These are phyloP conservation scores for Diaporthe australafricana DNA, from an alignment of 2,329 filamentous ascomycete species.

Conservation along the genomic window DNA sequence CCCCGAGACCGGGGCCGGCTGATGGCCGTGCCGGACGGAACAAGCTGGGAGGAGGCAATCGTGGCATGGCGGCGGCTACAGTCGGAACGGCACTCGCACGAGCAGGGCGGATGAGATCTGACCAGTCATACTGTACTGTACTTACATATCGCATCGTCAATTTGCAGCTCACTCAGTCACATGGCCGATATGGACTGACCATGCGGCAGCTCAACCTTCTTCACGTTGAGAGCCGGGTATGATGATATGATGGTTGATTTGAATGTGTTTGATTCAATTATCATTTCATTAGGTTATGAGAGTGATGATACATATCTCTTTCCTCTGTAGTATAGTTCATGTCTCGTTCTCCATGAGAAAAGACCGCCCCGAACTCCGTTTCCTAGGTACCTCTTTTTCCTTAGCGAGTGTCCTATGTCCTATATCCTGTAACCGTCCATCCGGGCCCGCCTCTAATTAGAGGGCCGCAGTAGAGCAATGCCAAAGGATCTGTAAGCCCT, in stretches of 20 bases:
- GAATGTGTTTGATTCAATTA: constrained; percentile 32
- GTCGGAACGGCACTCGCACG: neutral
- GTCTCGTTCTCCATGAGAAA: constrained; percentile 1
- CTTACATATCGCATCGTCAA: neutral
- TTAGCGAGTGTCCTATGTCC: constrained; percentile 34
- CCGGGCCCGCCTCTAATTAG: constrained; percentile 10
- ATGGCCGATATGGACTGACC: neutral
- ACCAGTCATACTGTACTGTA: neutral
- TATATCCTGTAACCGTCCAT: constrained; percentile 17
- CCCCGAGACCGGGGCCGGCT: constrained; percentile 26
- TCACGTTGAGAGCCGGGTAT: neutral
- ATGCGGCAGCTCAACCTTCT: neutral
- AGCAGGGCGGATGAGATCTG: neutral
- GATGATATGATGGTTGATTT: neutral
- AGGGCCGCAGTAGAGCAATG: neutral
- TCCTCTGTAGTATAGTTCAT: constrained; percentile 25
- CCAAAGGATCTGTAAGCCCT: neutral
- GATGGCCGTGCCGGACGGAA: neutral
- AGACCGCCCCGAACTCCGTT: constrained; percentile 3
- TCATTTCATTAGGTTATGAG: constrained; percentile 36
- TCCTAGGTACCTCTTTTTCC: constrained; percentile 29
- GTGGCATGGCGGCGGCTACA: neutral
- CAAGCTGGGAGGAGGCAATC: neutral
- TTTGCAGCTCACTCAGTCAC: neutral
- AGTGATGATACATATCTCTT: constrained; percentile 29